These are phyloP conservation scores for Chlorella sp. DNA, from an alignment of 139 green algal species.

Conservation along the genomic window DNA sequence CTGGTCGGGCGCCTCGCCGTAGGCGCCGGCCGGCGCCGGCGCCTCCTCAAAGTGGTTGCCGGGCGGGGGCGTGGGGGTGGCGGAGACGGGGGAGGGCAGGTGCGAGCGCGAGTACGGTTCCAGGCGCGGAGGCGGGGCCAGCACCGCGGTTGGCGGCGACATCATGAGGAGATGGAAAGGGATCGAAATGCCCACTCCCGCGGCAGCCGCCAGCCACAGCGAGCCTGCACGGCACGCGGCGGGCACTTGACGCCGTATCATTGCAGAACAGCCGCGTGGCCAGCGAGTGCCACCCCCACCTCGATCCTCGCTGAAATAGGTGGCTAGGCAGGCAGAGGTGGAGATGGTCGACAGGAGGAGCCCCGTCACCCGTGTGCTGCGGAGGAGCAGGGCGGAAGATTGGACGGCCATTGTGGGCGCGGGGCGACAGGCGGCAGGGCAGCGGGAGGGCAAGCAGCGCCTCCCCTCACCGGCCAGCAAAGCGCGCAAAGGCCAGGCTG, in stretches of 20 bases:
- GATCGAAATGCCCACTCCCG: slow-evolving; percentile 4
- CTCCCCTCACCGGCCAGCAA: slow-evolving; percentile 13
- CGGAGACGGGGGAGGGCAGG: neutral
- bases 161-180: slow-evolving; percentile 37
- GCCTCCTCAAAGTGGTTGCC: neutral
- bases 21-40: neutral
- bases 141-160: slow-evolving; percentile 1
- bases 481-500: neutral
- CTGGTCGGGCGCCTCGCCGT: neutral
- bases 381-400: too few species aligned
- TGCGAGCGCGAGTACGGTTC: neutral
- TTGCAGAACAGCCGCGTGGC: neutral
- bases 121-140: neutral
- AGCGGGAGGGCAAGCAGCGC: too few species aligned
- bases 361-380: slow-evolving; percentile 8
- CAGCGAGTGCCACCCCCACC: neutral
- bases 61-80: neutral
- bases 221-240: neutral
- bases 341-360: slow-evolving; percentile 12
- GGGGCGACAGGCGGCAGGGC: too few species aligned
- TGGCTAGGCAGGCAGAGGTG: neutral
- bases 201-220: slow-evolving; percentile 25
- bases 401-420: too few species aligned
- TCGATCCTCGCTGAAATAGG: neutral
- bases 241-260: neutral